Percentiles rank a stretch among this genome's conserved stretches.
These are phyloP conservation scores for Sporothrix protearum DNA, from an alignment of 2,329 filamentous ascomycete species.

Conservation along the genomic window DNA sequence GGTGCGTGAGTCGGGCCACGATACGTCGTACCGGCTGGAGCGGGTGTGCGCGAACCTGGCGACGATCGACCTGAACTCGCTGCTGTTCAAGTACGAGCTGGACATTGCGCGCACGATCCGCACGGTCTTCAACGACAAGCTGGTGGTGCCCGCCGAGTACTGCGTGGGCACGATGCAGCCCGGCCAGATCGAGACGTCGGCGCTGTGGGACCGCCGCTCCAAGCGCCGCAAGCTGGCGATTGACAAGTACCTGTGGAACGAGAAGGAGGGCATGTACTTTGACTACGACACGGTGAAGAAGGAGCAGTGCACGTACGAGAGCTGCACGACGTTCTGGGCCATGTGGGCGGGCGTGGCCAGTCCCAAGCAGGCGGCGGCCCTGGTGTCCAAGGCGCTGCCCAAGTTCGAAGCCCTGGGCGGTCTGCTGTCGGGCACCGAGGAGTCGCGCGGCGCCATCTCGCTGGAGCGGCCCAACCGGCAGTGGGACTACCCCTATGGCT, in stretches of 20 bases:
- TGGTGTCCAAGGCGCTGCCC: constrained; percentile 79
- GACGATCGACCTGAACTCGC: constrained; percentile 89
- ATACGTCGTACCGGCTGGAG: constrained; percentile 92
- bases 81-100: constrained; percentile 94
- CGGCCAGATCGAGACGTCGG: constrained; percentile 73
- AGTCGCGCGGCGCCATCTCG: constrained; percentile 76
- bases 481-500: constrained; percentile 98
- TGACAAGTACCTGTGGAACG: constrained; percentile 92
- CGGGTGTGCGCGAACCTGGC: constrained; percentile 82
- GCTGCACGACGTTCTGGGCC: constrained; percentile 92
- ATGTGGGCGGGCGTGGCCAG: constrained; percentile 91
- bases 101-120: constrained; percentile 88
- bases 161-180: constrained; percentile 64
- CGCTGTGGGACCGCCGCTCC: constrained; percentile 85
- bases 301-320: constrained; percentile 79
- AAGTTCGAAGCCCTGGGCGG: constrained; percentile 86
- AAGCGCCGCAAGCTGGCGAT: constrained; percentile 79
- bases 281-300: constrained; percentile 88
- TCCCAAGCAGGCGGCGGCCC: constrained; percentile 76
- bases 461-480: constrained; percentile 88
- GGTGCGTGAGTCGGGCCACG: constrained; percentile 92
- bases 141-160: constrained; percentile 80
- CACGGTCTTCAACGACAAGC: constrained; percentile 74
- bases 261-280: constrained; percentile 91
- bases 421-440: constrained; percentile 81